These are phyloP conservation scores for Przewalskia tangutica DNA, from an alignment of 257 asterid genomes.

Conservation along the genomic window DNA sequence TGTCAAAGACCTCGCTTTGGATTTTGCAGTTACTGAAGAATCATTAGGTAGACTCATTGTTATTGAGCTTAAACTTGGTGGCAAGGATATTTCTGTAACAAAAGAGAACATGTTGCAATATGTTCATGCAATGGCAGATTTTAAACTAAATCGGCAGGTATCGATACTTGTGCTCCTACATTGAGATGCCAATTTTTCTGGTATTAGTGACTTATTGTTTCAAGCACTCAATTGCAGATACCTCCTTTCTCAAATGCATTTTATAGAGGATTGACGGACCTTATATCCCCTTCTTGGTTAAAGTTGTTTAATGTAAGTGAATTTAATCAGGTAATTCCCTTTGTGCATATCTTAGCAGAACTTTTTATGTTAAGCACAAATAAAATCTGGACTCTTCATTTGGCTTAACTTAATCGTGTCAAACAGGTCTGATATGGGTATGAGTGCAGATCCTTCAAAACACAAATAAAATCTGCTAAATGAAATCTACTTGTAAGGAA, in stretches of 20 bases:
- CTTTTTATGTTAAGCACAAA: background rate
- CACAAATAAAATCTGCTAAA: background rate
- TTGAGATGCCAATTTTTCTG: constrained; percentile 8
- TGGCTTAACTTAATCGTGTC: background rate
- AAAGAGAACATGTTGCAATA: constrained; percentile 94
- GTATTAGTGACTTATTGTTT: constrained; percentile 22
- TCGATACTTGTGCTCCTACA: constrained; percentile 8
- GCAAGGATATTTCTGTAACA: constrained; percentile 67
- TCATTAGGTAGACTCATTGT: constrained; percentile 60
- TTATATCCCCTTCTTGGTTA: constrained; percentile 94
- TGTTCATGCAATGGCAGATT: constrained; percentile 94
- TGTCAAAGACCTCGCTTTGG: constrained; percentile 66
- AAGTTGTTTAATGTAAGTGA: constrained; percentile 87
- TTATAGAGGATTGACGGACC: constrained; percentile 82
- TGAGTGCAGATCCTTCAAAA: background rate
- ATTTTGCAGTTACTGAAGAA: constrained; percentile 95
- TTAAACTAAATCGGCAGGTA: constrained; percentile 94
- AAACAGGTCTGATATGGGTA: background rate
- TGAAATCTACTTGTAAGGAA: background rate
- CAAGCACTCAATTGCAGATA: constrained; percentile 46
- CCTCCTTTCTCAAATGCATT: constrained; percentile 94
- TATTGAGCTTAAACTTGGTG: constrained; percentile 90
- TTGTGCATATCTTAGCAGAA: background rate
- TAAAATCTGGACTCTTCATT: background rate
- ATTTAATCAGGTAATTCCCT: constrained; percentile 77